phyloP scores from a whole-genome alignment of 176 grass and related monocot species.

The Paspalum vaginatum region DNA sequence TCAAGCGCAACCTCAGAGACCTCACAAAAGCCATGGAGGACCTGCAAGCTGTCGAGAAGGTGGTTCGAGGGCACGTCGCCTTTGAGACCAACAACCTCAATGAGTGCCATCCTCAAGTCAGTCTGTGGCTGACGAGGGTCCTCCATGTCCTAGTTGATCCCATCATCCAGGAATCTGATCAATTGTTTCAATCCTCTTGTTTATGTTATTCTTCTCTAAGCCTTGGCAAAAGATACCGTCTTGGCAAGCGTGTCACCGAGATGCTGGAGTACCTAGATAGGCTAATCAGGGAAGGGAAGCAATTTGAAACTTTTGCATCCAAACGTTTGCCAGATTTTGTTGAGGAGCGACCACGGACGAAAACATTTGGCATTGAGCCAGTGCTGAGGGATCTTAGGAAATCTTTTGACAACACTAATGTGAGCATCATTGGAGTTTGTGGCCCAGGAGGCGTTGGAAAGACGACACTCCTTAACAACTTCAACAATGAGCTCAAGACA shows the following conservation, averaged over 20 bases:
- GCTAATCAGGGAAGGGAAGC: conserved; percentile 32
- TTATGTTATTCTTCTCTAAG: conserved; percentile 23
- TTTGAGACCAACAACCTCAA: conserved; percentile 36
- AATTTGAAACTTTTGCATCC: conserved; percentile 33
- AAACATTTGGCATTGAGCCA: conserved; percentile 45
- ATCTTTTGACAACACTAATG: conserved; percentile 6
- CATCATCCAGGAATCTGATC: conserved; percentile 30
- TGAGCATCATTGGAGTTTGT: conserved; percentile 56
- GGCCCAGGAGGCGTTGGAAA: conserved; percentile 70
- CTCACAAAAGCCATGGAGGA: conserved; percentile 35
- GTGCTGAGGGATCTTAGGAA: conserved; percentile 20
- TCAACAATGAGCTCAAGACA: conserved; percentile 59
- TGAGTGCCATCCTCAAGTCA: conserved; percentile 36
- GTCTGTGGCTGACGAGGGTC: conserved; percentile 41
- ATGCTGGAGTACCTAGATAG: conserved; percentile 31
- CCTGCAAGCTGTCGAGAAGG: conserved; percentile 27
- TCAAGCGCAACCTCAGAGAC: conserved; percentile 24
- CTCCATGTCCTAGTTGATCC: not conserved
- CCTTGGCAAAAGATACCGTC: conserved; percentile 11
- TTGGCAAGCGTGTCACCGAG: conserved; percentile 36
- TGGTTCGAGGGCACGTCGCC: conserved; percentile 32
- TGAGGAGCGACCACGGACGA: conserved; percentile 11
- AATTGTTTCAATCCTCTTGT: conserved; percentile 29
- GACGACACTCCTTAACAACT: conserved; percentile 57
- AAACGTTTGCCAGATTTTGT: conserved; percentile 35